Percentiles rank a stretch among this genome's conserved stretches.
phyloP scores from a whole-genome alignment of 371 early-diverging fungal species.

The Mucor velutinosus region DNA sequence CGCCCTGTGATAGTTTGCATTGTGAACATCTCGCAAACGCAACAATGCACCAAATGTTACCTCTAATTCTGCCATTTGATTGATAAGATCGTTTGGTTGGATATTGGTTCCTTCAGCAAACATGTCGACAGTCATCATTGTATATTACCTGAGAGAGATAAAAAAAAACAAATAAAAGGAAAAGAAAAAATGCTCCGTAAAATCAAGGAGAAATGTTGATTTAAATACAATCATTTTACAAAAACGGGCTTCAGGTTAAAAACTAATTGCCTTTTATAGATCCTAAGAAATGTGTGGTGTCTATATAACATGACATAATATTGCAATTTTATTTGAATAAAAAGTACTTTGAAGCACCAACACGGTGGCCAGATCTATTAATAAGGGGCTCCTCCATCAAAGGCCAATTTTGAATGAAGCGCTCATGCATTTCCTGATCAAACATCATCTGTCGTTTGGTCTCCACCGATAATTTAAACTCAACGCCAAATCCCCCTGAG shows the following conservation, averaged over 20 bases:
- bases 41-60: constrained; percentile 5
- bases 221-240: not conserved
- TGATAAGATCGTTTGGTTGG: constrained; percentile 18
- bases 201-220: not conserved
- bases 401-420: constrained; percentile 32
- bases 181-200: constrained; percentile 9
- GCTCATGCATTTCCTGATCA: constrained; percentile 34
- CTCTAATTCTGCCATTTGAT: constrained; percentile 31
- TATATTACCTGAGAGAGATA: not conserved
- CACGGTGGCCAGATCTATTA: constrained; percentile 4
- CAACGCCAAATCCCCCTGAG: not conserved
- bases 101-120: constrained; percentile 1
- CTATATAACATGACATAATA: not conserved
- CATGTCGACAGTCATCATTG: constrained; percentile 23
- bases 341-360: constrained; percentile 15
- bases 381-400: constrained; percentile 2
- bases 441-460: constrained; percentile 31
- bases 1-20: constrained; percentile 16
- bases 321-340: not conserved
- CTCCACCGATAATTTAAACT: constrained; percentile 28
- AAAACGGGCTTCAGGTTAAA: not conserved
- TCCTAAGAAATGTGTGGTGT: not conserved
- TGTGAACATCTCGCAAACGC: not conserved
- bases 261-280: constrained; percentile 8
- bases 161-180: constrained; percentile 1